These are phyloP conservation scores for Globisporangium recalcitrans DNA, from an alignment of 352 stramenopile genomes.

Conservation along the genomic window DNA sequence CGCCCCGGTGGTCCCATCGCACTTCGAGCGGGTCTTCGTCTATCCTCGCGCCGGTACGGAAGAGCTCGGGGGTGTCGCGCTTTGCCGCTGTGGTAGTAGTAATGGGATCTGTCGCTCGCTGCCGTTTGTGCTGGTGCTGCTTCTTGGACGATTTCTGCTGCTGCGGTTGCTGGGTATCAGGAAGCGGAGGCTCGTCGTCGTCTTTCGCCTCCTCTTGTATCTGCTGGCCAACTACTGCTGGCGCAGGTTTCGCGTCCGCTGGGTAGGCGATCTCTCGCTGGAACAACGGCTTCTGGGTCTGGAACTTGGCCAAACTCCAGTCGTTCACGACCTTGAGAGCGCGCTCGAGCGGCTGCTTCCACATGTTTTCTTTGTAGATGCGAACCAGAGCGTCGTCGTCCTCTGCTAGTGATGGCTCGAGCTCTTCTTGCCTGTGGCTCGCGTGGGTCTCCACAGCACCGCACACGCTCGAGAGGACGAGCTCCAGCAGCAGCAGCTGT, in stretches of 20 bases:
- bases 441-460: background rate
- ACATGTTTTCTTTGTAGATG: slow-evolving; percentile 1
- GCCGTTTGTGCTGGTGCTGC: background rate
- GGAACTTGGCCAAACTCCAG: slow-evolving; percentile 14
- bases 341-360: slow-evolving; percentile 10
- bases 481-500: background rate
- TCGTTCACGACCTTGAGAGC: slow-evolving; percentile 2
- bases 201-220: background rate
- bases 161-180: background rate
- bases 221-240: background rate
- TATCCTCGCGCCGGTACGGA: slow-evolving; percentile 5
- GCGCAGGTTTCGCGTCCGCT: background rate
- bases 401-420: background rate
- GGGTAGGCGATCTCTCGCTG: slow-evolving; percentile 5
- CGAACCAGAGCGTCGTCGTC: background rate
- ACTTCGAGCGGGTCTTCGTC: slow-evolving; percentile 21
- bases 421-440: background rate
- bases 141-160: background rate
- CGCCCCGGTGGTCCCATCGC: slow-evolving; percentile 17
- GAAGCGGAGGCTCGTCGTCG: background rate
- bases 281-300: background rate
- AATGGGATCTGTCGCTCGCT: background rate
- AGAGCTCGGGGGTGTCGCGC: background rate
- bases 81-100: background rate
- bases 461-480: slow-evolving; percentile 13